phyloP scores from a whole-genome alignment of 495 filamentous ascomycete species.

The Lentithecium fluviatile region DNA sequence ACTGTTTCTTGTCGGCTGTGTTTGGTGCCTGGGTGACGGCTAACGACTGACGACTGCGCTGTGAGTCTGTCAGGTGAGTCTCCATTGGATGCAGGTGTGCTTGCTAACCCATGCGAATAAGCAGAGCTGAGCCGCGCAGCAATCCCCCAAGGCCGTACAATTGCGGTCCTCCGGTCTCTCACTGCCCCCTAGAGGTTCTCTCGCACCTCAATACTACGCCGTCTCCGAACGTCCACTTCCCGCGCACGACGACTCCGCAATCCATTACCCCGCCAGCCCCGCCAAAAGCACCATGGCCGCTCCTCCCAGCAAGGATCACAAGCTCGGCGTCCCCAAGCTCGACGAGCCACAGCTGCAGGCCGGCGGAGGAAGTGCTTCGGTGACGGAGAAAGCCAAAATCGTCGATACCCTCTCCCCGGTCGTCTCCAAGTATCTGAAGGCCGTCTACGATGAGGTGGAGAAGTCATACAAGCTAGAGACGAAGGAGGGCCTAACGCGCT shows the following conservation, averaged over 20 bases:
- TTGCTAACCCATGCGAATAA: not conserved
- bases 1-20: not conserved
- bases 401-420: slow-evolving; percentile 22
- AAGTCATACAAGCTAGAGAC: slow-evolving; percentile 22
- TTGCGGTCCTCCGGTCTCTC: no score
- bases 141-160: no score
- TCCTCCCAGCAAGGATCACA: slow-evolving; percentile 10
- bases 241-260: no score
- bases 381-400: slow-evolving; percentile 8
- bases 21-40: not conserved
- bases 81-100: not conserved
- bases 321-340: slow-evolving; percentile 27
- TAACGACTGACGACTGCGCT: slow-evolving; percentile 12
- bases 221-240: no score
- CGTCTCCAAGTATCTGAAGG: slow-evolving; percentile 21
- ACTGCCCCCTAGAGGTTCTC: no score
- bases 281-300: not conserved
- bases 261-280: not conserved
- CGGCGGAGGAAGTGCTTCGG: slow-evolving; percentile 28
- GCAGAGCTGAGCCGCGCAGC: not conserved
- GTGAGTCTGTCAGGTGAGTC: no score
- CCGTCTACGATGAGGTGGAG: slow-evolving; percentile 26
- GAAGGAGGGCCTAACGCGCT: slow-evolving; percentile 24
- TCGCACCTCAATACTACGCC: no score
- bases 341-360: slow-evolving; percentile 34